These are phyloP conservation scores for Naganishia vaughanmartiniae DNA, from an alignment of 768 basidiomycete genomes.

Conservation along the genomic window DNA sequence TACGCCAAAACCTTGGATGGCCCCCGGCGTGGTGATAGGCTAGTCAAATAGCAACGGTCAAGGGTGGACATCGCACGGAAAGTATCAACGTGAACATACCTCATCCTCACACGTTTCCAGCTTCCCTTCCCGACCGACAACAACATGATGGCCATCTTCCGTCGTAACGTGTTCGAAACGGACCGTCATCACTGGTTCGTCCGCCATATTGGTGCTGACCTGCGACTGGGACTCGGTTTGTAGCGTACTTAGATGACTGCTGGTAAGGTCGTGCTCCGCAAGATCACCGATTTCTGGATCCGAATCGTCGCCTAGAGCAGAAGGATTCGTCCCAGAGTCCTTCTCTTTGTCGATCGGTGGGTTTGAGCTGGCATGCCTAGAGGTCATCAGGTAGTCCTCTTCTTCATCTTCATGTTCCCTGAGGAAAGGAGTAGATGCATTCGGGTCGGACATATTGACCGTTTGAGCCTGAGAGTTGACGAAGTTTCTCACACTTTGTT, in stretches of 20 bases:
- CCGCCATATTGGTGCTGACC: conserved; percentile 24
- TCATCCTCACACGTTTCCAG: conserved; percentile 73
- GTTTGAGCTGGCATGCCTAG: neutral
- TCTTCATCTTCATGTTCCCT: conserved; percentile 3
- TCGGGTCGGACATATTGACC: conserved; percentile 44
- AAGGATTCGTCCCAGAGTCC: neutral
- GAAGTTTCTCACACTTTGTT: conserved; percentile 30
- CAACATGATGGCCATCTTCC: conserved; percentile 67
- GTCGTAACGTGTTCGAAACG: conserved; percentile 67
- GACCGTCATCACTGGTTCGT: conserved; percentile 58
- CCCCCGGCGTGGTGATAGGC: conserved; percentile 78
- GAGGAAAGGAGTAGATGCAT: conserved; percentile 42
- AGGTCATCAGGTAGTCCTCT: conserved; percentile 18
- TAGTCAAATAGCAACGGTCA: conserved; percentile 39
- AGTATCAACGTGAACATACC: conserved; percentile 51
- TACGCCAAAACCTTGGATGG: conserved; percentile 79
- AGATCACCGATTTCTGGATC: conserved; percentile 31
- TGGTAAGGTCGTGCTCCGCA: conserved; percentile 15
- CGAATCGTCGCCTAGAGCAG: neutral
- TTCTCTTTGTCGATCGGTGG: neutral
- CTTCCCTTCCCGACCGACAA: conserved; percentile 68
- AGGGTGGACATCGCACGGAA: neutral
- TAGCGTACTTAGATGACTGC: conserved; percentile 19
- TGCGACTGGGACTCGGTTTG: conserved; percentile 10
- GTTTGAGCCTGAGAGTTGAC: conserved; percentile 44